These are phyloP conservation scores for Barbatosphaeria neglecta DNA, from an alignment of 495 filamentous ascomycete genomes.

Conservation along the genomic window DNA sequence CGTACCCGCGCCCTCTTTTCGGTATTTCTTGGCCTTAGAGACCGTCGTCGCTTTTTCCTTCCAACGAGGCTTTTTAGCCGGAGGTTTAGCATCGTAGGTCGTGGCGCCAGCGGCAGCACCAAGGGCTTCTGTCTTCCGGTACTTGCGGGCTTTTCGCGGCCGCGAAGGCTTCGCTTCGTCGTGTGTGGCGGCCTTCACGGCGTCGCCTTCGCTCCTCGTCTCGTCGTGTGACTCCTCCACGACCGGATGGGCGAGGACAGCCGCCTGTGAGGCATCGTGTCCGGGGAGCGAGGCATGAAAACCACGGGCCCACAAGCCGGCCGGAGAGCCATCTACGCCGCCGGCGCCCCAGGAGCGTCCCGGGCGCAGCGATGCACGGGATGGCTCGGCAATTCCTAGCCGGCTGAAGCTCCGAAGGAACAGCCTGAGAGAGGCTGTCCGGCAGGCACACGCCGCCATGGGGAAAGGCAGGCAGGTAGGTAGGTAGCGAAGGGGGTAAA, in stretches of 20 bases:
- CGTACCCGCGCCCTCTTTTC: too few relatives aligned
- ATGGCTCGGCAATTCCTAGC: conserved; percentile 14
- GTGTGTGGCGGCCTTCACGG: neutral
- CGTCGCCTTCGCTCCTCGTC: neutral
- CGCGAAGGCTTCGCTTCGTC: neutral
- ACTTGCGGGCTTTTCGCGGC: neutral
- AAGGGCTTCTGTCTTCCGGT: neutral
- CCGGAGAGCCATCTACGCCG: too few relatives aligned
- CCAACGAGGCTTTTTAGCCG: neutral
- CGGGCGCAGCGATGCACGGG: neutral
- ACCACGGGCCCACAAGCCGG: too few relatives aligned
- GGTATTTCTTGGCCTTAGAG: too few relatives aligned
- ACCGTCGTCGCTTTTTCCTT: neutral
- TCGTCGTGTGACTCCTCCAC: neutral
- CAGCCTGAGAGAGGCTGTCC: conserved; percentile 28
- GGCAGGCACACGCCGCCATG: conserved; percentile 37
- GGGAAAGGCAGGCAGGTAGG: neutral
- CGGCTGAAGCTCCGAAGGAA: conserved; percentile 39
- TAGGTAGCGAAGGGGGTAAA: neutral
- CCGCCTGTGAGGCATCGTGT: too few relatives aligned
- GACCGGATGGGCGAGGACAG: neutral
- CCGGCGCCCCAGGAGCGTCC: too few relatives aligned
- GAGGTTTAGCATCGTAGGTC: too few relatives aligned
- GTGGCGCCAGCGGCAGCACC: too few relatives aligned
- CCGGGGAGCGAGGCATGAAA: too few relatives aligned